These are phyloP conservation scores for Paraleonurus japonicus DNA, from an alignment of 257 asterid genomes.

Conservation along the genomic window DNA sequence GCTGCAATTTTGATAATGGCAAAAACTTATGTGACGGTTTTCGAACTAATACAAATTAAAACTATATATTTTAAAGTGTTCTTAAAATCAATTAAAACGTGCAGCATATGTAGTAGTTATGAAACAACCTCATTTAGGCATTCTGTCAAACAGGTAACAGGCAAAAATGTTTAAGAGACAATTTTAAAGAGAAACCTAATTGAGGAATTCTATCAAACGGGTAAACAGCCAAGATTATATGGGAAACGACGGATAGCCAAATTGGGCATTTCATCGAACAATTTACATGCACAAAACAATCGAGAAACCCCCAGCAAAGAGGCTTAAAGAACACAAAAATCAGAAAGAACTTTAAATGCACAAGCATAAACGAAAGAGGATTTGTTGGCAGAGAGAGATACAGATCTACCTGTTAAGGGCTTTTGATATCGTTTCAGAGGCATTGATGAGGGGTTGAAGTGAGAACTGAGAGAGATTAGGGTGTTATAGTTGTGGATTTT, in stretches of 20 bases:
- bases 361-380: neutral
- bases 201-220: conserved; percentile 23
- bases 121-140: conserved; percentile 19
- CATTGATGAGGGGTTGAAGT: conserved; percentile 12
- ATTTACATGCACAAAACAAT: neutral
- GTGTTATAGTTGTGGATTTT: neutral
- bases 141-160: conserved; percentile 19
- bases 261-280: neutral
- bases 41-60: no score
- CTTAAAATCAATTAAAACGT: no score
- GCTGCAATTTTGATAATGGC: neutral
- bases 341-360: neutral
- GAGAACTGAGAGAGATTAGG: neutral
- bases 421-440: conserved; percentile 34
- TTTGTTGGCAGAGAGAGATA: neutral
- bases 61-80: no score
- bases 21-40: no score
- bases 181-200: neutral
- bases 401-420: conserved; percentile 27
- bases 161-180: neutral
- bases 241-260: neutral
- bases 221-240: neutral
- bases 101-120: no score
- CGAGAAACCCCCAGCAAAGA: neutral
- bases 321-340: neutral